Conservation (phyloP, 768 basidiomycete species). For the Gloeostereum incarnatum region DNA sequence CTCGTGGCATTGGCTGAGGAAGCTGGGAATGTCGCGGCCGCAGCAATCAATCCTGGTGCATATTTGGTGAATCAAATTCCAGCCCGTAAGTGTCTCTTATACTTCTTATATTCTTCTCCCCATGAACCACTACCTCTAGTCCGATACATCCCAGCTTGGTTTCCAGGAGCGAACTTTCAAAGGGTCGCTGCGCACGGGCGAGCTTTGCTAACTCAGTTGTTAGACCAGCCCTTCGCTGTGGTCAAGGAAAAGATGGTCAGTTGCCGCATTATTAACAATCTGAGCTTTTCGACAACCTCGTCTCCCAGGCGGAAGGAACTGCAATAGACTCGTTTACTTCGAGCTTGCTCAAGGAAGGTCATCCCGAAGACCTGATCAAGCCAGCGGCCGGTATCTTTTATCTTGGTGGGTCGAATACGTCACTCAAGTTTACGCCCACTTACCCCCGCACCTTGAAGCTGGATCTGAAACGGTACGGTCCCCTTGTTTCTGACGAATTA, state of each 20-base stretch:
- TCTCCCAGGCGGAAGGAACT: too few species aligned
- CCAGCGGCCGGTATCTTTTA: too few species aligned
- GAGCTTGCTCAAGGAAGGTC: too few species aligned
- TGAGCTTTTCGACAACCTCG: too few species aligned
- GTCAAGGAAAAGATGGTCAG: background rate
- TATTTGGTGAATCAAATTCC: background rate
- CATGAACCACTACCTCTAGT: background rate
- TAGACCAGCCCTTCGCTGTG: background rate
- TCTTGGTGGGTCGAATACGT: too few species aligned
- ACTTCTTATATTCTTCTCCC: background rate
- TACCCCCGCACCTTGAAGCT: too few species aligned
- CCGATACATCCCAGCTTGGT: background rate
- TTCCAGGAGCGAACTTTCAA: background rate
- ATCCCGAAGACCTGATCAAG: too few species aligned
- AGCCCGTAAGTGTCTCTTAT: background rate
- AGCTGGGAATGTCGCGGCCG: background rate
- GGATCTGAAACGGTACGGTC: too few species aligned
- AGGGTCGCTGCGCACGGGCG: background rate
- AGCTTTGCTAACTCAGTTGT: background rate
- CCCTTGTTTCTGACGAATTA: background rate
- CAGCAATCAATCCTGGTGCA: background rate
- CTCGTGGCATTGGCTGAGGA: background rate
- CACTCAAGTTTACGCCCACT: too few species aligned
- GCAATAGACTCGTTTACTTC: too few species aligned
- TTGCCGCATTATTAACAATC: too few species aligned